A percentile compares a stretch with the other conserved stretches of the same genome.
These are phyloP conservation scores for Vigna reflexopilosa DNA, from an alignment of 306 rosid species.

Conservation along the genomic window DNA sequence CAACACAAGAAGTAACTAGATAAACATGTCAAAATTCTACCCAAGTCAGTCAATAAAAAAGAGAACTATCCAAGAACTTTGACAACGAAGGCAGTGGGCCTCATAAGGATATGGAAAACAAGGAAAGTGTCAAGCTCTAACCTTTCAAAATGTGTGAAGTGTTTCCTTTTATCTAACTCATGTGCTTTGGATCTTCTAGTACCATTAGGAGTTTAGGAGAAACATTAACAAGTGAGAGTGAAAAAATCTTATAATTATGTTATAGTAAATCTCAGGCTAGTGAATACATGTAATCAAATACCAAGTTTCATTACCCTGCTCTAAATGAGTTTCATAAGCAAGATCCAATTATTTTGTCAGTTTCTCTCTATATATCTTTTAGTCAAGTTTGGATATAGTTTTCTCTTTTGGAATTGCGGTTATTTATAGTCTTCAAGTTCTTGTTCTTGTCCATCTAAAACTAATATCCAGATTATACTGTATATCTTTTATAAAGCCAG, in stretches of 20 bases:
- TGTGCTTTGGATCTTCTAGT: slow-evolving; percentile 16
- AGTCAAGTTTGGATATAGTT: slow-evolving; percentile 2
- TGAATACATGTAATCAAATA: slow-evolving; percentile 14
- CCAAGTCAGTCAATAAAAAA: slow-evolving; percentile 43
- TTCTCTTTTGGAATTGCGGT: neutral
- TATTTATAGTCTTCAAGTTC: neutral
- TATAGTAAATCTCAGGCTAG: slow-evolving; percentile 14
- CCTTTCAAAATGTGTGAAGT: slow-evolving; percentile 61
- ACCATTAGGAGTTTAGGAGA: neutral
- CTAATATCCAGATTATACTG: neutral
- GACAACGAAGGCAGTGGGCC: slow-evolving; percentile 13
- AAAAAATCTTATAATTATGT: slow-evolving; percentile 26
- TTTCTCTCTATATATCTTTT: neutral
- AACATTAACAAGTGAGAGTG: neutral
- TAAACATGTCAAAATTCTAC: slow-evolving; percentile 59
- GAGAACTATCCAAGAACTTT: slow-evolving; percentile 36
- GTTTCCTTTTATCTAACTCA: slow-evolving; percentile 67
- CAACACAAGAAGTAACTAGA: slow-evolving; percentile 43
- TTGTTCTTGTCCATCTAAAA: neutral
- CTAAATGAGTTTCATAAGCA: slow-evolving; percentile 23
- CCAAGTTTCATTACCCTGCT: slow-evolving; percentile 21
- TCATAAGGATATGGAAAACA: slow-evolving; percentile 41
- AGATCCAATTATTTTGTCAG: slow-evolving; percentile 5
- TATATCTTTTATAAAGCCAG: neutral
- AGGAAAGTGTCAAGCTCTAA: slow-evolving; percentile 52